These are phyloP conservation scores for Pyricularia pennisetigena DNA, from an alignment of 2,329 filamentous ascomycete species.

Conservation along the genomic window DNA sequence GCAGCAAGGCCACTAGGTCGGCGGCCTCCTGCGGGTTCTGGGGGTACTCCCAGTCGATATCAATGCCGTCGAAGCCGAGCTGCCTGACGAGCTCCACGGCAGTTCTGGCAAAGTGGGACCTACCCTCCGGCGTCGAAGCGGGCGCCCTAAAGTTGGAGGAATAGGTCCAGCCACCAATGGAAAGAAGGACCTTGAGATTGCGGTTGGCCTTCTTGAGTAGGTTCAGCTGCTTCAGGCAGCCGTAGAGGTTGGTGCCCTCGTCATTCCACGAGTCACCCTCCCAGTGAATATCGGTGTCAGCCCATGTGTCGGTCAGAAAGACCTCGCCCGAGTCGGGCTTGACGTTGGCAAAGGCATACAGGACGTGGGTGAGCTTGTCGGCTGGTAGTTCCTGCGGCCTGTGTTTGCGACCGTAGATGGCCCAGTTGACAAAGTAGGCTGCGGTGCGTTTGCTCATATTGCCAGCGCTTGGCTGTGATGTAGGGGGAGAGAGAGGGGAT, in stretches of 20 bases:
- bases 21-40: constrained; percentile 42
- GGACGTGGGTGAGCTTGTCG: constrained; percentile 75
- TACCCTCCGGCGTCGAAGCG: constrained; percentile 59
- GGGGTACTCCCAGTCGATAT: constrained; percentile 56
- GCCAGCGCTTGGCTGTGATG: background rate
- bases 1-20: constrained; percentile 49
- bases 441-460: constrained; percentile 44
- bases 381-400: constrained; percentile 75
- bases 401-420: constrained; percentile 79
- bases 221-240: constrained; percentile 81
- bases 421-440: constrained; percentile 72
- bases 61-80: constrained; percentile 60
- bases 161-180: constrained; percentile 90
- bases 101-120: constrained; percentile 60
- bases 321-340: constrained; percentile 72
- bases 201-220: constrained; percentile 74
- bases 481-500: background rate
- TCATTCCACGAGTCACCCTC: constrained; percentile 63
- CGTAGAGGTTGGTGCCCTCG: constrained; percentile 71
- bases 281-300: constrained; percentile 65
- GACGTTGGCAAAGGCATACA: constrained; percentile 88
- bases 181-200: constrained; percentile 75
- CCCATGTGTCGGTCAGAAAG: constrained; percentile 51
- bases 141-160: constrained; percentile 72
- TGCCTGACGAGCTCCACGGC: constrained; percentile 70